A percentile compares a stretch with the other conserved stretches of the same genome.
phyloP scores from a whole-genome alignment of 257 asterid genomes.

The Lycium ferocissimum region DNA sequence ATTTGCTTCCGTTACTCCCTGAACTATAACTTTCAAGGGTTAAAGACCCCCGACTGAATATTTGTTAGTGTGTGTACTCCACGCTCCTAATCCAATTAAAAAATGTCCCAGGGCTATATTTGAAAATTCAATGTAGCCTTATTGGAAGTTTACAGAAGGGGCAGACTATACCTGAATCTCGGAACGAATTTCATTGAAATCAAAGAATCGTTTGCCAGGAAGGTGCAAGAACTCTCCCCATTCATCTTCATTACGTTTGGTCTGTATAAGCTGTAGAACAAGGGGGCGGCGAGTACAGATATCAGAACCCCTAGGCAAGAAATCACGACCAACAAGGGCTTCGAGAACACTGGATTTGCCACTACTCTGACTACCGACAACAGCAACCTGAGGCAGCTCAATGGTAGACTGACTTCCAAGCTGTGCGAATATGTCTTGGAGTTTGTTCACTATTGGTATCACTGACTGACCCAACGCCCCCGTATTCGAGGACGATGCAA shows the following conservation, averaged over 20 bases:
- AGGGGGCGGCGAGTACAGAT: slow-evolving; percentile 96
- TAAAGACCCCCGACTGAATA: background rate
- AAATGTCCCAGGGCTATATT: background rate
- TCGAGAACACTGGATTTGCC: slow-evolving; percentile 98
- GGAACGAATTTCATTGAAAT: slow-evolving; percentile 75
- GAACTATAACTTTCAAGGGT: background rate
- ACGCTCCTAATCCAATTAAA: background rate
- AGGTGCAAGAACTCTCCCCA: slow-evolving; percentile 96
- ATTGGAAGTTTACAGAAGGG: background rate
- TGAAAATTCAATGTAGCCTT: background rate
- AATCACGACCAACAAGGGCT: slow-evolving; percentile 97
- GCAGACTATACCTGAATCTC: slow-evolving; percentile 72
- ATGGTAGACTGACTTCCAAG: slow-evolving; percentile 76
- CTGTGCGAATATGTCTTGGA: slow-evolving; percentile 91
- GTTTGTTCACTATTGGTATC: slow-evolving; percentile 82
- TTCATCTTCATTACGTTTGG: slow-evolving; percentile 65
- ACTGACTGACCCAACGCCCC: slow-evolving; percentile 74
- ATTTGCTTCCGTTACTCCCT: background rate
- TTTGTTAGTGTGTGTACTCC: background rate
- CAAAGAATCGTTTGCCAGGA: slow-evolving; percentile 67
- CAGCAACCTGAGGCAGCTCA: slow-evolving; percentile 97
- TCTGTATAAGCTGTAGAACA: slow-evolving; percentile 79
- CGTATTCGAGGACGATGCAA: slow-evolving; percentile 36
- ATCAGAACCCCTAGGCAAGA: slow-evolving; percentile 88
- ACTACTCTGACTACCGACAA: slow-evolving; percentile 98